These are phyloP conservation scores for Termitomyces sp. DNA, from an alignment of 768 basidiomycete genomes.

Conservation along the genomic window DNA sequence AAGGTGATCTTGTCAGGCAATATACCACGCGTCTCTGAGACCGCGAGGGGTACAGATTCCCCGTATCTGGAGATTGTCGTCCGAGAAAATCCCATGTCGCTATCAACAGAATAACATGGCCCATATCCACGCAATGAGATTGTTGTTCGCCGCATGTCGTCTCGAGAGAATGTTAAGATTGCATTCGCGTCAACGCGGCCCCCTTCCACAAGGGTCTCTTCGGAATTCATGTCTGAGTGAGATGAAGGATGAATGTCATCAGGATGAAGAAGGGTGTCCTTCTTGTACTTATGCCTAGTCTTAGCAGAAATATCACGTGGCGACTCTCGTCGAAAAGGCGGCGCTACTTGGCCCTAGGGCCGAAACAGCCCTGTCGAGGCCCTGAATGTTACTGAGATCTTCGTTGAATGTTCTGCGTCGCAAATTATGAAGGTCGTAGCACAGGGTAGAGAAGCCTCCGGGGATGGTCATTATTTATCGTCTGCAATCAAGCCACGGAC, in stretches of 20 bases:
- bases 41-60: slow-evolving; percentile 13
- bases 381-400: background rate
- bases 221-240: slow-evolving; percentile 10
- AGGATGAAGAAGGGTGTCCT: background rate
- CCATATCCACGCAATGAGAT: slow-evolving; percentile 13
- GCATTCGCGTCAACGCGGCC: slow-evolving; percentile 11
- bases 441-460: background rate
- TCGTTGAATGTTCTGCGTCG: background rate
- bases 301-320: slow-evolving; percentile 6
- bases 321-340: background rate
- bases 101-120: slow-evolving; percentile 13
- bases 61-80: slow-evolving; percentile 13
- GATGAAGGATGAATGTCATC: background rate
- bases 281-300: background rate
- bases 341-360: background rate
- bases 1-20: slow-evolving; percentile 19
- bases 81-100: slow-evolving; percentile 9
- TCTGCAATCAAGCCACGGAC: background rate
- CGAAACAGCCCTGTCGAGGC: background rate
- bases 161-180: slow-evolving; percentile 12
- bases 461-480: background rate
- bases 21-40: slow-evolving; percentile 14
- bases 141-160: slow-evolving; percentile 15
- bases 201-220: slow-evolving; percentile 14
- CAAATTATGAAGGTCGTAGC: background rate